phyloP scores from a whole-genome alignment of 2,329 filamentous ascomycete genomes.

The Tolypocladium inflatum region DNA sequence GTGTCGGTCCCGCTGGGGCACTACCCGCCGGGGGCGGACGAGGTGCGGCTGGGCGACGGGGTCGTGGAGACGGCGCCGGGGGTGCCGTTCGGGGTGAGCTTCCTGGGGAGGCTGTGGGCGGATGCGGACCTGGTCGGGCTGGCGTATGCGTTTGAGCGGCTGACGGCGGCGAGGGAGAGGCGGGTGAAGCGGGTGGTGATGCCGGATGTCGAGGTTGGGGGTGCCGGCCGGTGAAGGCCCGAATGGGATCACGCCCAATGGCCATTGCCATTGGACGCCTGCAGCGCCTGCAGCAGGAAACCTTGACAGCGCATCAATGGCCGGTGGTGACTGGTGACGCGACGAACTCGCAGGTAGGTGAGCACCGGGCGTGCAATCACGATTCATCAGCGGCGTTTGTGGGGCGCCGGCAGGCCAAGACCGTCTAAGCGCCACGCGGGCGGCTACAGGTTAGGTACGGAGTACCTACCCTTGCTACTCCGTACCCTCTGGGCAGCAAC shows the following conservation, averaged over 20 bases:
- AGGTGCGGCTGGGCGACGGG: background rate
- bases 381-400: background rate
- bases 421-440: background rate
- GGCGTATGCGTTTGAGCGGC: constrained; percentile 59
- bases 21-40: constrained; percentile 2
- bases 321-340: background rate
- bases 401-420: background rate
- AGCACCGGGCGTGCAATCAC: background rate
- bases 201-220: background rate
- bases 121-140: constrained; percentile 48
- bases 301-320: background rate
- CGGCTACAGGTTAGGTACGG: background rate
- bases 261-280: no score
- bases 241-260: background rate
- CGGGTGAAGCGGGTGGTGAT: constrained; percentile 3
- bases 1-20: constrained; percentile 43
- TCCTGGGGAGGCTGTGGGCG: constrained; percentile 47
- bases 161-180: constrained; percentile 18
- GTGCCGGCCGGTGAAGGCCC: background rate
- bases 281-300: background rate
- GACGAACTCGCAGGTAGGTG: background rate
- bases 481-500: background rate
- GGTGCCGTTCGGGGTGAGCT: constrained; percentile 43
- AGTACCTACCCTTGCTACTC: no score
- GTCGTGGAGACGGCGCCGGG: constrained; percentile 6